Evolutionary conservation across 257 asterid species (phyloP).

Genomic region (Solanum pimpinellifolium): DNA sequence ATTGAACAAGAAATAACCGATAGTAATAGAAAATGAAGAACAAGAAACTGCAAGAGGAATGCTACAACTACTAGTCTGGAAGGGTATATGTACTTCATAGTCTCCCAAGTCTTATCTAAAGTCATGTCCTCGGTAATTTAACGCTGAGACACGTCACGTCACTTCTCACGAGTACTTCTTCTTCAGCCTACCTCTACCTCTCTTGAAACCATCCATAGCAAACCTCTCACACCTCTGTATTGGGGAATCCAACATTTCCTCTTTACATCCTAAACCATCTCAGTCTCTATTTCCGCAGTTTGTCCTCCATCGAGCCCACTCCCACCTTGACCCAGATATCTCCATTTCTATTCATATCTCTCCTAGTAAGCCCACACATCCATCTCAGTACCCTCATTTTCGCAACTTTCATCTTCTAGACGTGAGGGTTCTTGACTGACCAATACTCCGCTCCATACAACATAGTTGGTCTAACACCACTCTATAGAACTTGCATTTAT

Average conservation of each 20-base stretch:
- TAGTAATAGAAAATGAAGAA: not conserved
- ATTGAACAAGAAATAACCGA: not conserved
- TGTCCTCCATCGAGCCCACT: not conserved
- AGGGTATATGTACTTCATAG: not conserved
- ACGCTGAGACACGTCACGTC: not conserved
- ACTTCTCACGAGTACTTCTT: not conserved
- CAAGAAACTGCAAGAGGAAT: not conserved
- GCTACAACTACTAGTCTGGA: not conserved
- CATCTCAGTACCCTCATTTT: not conserved
- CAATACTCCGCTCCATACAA: not conserved
- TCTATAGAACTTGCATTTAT: not conserved
- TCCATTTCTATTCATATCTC: not conserved
- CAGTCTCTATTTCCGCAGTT: not conserved
- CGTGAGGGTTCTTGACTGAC: not conserved
- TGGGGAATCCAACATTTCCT: not conserved
- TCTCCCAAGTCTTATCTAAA: not conserved
- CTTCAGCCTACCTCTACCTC: not conserved
- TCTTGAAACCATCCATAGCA: not conserved
- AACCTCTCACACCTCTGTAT: not conserved
- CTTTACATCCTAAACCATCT: not conserved
- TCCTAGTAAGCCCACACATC: not conserved
- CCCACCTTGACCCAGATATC: not conserved
- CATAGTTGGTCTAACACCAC: not conserved
- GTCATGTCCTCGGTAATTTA: not conserved
- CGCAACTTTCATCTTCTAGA: not conserved